Conservation (phyloP, 2,329 filamentous ascomycete genomes). For the Lachnellula subtilissima region DNA sequence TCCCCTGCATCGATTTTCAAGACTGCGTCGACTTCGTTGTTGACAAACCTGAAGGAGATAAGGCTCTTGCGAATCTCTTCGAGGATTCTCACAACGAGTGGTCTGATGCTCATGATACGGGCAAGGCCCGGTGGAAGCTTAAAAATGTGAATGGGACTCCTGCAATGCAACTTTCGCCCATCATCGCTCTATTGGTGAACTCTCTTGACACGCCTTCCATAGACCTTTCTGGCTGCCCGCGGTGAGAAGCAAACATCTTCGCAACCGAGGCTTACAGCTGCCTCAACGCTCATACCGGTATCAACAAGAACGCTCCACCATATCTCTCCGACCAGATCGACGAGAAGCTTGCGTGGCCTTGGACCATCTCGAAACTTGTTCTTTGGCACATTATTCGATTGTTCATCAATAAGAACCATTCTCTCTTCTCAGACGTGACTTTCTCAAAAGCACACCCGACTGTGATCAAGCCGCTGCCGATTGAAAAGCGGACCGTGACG, state of each 20-base stretch:
- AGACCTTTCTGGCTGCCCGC: slow-evolving; percentile 9
- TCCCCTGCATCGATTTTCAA: neutral
- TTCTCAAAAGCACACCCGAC: slow-evolving; percentile 10
- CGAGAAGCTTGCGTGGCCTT: slow-evolving; percentile 7
- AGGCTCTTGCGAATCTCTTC: neutral
- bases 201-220: slow-evolving; percentile 16
- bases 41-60: neutral
- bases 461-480: slow-evolving; percentile 4
- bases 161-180: slow-evolving; percentile 7
- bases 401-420: slow-evolving; percentile 10
- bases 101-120: slow-evolving; percentile 13
- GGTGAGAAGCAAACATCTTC: slow-evolving; percentile 1
- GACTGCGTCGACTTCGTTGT: slow-evolving; percentile 15
- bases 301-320: neutral
- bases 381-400: slow-evolving; percentile 11
- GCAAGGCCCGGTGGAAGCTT: slow-evolving; percentile 15
- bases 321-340: slow-evolving; percentile 8
- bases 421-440: slow-evolving; percentile 15
- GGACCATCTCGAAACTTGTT: slow-evolving; percentile 10
- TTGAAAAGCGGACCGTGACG: slow-evolving; percentile 2
- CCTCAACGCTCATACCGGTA: neutral
- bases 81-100: slow-evolving; percentile 15
- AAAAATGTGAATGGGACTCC: slow-evolving; percentile 4
- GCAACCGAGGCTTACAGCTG: neutral
- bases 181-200: slow-evolving; percentile 13